Evolutionary conservation across 345 rosid genomes (phyloP).

Genomic region (Lepidium aucheri): DNA sequence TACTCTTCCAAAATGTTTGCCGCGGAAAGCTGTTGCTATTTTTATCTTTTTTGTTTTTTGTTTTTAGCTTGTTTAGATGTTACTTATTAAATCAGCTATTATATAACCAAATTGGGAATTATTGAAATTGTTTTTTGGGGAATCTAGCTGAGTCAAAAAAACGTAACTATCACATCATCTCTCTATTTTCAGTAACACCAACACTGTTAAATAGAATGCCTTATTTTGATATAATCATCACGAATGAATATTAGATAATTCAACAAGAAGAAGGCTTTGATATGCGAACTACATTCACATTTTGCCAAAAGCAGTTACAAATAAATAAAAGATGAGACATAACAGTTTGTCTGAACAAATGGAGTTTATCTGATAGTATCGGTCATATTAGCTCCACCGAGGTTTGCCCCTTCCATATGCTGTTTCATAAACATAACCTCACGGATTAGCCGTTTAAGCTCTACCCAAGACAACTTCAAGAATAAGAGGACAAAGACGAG

Average conservation of each 20-base stretch:
- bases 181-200: too few species aligned
- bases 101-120: too few species aligned
- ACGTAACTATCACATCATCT: too few species aligned
- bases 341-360: not conserved
- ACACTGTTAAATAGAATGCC: not conserved
- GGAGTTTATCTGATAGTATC: slow-evolving; percentile 57
- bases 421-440: slow-evolving; percentile 22
- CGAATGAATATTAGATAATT: not conserved
- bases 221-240: not conserved
- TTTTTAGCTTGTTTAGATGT: too few species aligned
- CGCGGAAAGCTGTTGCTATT: too few species aligned
- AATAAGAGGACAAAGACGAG: not conserved
- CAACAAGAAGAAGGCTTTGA: not conserved
- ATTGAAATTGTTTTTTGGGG: too few species aligned
- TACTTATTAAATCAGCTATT: too few species aligned
- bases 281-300: not conserved
- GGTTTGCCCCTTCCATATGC: slow-evolving; percentile 81
- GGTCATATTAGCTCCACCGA: slow-evolving; percentile 80
- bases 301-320: slow-evolving; percentile 1
- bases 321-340: not conserved
- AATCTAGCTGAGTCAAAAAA: too few species aligned
- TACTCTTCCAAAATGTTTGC: too few species aligned
- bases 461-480: not conserved
- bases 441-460: not conserved
- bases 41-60: too few species aligned